Evolutionary conservation across 768 basidiomycete genomes (phyloP).

Genomic region (Daedalea quercina): DNA sequence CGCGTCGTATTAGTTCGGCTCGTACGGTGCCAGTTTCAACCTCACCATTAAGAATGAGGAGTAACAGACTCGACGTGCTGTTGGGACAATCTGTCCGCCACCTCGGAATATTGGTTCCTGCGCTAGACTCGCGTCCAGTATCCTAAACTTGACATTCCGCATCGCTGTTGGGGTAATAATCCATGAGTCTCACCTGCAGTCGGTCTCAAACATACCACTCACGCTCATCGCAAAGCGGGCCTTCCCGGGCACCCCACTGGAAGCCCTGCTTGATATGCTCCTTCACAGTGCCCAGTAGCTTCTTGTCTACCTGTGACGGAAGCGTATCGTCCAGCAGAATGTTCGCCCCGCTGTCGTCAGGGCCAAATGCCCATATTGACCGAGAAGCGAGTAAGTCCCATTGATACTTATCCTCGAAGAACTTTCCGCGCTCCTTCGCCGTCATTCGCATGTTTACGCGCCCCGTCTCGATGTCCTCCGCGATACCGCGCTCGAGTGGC

Average conservation of each 20-base stretch:
- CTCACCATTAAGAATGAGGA: slow-evolving; percentile 97
- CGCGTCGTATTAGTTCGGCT: slow-evolving; percentile 4
- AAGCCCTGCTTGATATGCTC: slow-evolving; percentile 98
- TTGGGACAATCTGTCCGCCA: slow-evolving; percentile 97
- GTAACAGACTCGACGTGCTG: slow-evolving; percentile 97
- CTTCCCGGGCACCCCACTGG: slow-evolving; percentile 98
- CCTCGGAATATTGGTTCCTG: slow-evolving; percentile 97
- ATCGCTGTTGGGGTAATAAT: slow-evolving; percentile 54
- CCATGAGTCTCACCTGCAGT: background rate
- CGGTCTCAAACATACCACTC: slow-evolving; percentile 30
- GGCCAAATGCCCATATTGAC: slow-evolving; percentile 99
- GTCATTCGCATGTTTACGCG: slow-evolving; percentile 93
- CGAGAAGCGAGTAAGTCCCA: slow-evolving; percentile 97
- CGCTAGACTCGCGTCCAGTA: slow-evolving; percentile 88
- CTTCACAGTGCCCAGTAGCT: slow-evolving; percentile 79
- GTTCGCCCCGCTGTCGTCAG: slow-evolving; percentile 92
- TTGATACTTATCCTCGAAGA: slow-evolving; percentile 95
- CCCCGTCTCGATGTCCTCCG: slow-evolving; percentile 93
- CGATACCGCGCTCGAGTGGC: slow-evolving; percentile 90
- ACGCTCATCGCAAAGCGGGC: slow-evolving; percentile 98
- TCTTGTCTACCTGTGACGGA: slow-evolving; percentile 95
- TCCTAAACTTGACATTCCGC: slow-evolving; percentile 96
- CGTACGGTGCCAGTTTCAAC: slow-evolving; percentile 4
- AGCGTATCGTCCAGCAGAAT: slow-evolving; percentile 92
- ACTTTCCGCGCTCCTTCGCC: slow-evolving; percentile 88